These are phyloP conservation scores for Amoebophrya sp. DNA, from an alignment of 169 alveolate species.

Conservation along the genomic window DNA sequence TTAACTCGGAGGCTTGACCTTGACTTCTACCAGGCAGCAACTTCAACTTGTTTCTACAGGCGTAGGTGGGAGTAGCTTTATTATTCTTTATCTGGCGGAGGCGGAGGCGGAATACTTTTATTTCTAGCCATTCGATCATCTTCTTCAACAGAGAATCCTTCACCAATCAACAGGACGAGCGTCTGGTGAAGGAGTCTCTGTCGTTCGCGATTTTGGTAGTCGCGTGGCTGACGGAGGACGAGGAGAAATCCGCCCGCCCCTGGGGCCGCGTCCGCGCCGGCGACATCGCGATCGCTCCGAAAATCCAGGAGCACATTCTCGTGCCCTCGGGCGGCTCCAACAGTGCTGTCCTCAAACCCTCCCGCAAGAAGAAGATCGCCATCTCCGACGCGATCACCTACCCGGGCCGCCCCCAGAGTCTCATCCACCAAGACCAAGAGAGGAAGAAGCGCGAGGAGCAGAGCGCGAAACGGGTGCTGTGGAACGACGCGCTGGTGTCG, in stretches of 20 bases:
- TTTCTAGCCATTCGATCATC: no score
- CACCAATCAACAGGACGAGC: conserved; percentile 5
- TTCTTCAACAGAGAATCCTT: no score
- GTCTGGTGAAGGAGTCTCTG: neutral
- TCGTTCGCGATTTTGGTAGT: neutral
- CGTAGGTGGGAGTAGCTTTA: no score
- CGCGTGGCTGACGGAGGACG: conserved; percentile 1
- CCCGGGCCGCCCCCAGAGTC: neutral
- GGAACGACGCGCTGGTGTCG: neutral
- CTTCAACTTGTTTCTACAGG: no score
- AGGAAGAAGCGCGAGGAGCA: neutral
- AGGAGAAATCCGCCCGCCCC: neutral
- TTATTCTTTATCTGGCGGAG: no score
- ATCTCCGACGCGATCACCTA: neutral
- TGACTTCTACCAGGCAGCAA: no score
- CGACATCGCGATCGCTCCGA: neutral
- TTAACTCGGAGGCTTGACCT: no score
- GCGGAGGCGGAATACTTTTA: no score
- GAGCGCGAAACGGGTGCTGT: neutral
- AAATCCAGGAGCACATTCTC: neutral
- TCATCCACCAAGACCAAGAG: neutral
- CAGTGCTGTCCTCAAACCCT: neutral
- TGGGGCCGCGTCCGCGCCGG: neutral
- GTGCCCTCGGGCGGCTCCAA: neutral
- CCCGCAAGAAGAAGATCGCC: neutral